Base-by-base conservation (phyloP, 768 basidiomycete species). In the Infundibulicybe gibba region DNA sequence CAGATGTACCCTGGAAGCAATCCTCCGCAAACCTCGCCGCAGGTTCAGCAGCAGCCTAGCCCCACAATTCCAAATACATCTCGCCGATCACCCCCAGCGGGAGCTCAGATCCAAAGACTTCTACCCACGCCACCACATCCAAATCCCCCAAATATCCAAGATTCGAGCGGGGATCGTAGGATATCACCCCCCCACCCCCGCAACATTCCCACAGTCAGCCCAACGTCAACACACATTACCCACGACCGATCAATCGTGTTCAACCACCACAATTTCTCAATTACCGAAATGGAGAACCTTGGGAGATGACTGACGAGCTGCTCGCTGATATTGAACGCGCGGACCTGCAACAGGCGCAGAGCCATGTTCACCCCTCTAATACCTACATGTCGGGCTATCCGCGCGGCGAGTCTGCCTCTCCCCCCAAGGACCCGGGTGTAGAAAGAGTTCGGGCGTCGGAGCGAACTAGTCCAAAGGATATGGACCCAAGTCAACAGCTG, bases 301-400 rank as follows among this genome's bases (percentile, higher is more conserved):
- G 80, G 74, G 75, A 83, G 42, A 77, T 87, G 72, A 85, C 85
- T 0, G 78, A 80, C 32, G 81, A 87, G 52, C 70, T 87, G 21
- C 68, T 87, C 63, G 81, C 80, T 30, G 83, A 87, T 51, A 83
- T 87, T 50, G 86, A 88, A 57, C 76, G 79, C 37, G 81, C 80
- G n/a, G 82, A 86, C 61, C 64, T 78, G 51, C 79, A 82, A 46
- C 81, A 81, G 57, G 62, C 74, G 9, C 76, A 79, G 57, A 69
- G 68, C 33, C 73, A 75, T 52, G 65, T 64, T n/a, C 65, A 44
- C 25, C 58, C 59, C 33, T 54, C 68, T 40, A 59, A 60, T 50
- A 53, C 61, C 1, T 71, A 69, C 57, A 49, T 63, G 16, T 39
- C 54, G 15, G 50, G 55, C 2, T 61, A 61, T 46, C 45, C 60